Percentiles rank a stretch among this genome's conserved stretches.
Conservation (phyloP, 371 early-diverging fungal species). For the Catenaria anguillulae region DNA sequence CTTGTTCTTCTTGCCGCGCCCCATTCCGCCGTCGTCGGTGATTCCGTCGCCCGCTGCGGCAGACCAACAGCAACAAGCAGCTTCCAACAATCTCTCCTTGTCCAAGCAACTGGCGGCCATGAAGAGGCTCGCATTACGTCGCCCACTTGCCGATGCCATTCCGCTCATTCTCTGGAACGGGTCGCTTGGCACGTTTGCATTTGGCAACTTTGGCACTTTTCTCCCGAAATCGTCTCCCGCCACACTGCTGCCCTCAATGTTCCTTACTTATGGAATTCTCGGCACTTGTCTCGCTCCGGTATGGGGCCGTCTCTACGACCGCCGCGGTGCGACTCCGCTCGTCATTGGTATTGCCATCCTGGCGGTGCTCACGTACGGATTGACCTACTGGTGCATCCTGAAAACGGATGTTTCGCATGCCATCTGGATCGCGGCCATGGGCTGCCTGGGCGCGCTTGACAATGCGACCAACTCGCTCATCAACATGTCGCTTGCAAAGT, state of each 20-base stretch:
- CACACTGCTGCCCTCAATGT: background rate
- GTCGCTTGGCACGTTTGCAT: background rate
- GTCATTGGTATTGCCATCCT: background rate
- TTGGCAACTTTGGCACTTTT: background rate
- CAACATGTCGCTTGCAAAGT: background rate
- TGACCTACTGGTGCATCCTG: background rate
- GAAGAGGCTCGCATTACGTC: too few relatives aligned
- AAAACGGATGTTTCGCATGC: background rate
- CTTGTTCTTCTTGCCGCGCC: background rate
- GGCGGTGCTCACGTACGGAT: background rate
- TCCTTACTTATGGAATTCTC: background rate
- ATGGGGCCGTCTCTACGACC: background rate
- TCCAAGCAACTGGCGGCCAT: too few relatives aligned
- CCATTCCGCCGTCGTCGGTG: background rate
- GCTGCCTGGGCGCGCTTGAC: background rate
- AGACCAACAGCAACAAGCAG: too few relatives aligned
- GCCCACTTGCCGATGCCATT: too few relatives aligned
- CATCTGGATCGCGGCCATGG: background rate
- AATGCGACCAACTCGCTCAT: background rate
- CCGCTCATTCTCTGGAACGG: constrained; percentile 1
- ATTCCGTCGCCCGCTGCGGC: too few relatives aligned
- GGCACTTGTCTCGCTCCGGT: background rate
- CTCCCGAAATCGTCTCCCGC: background rate
- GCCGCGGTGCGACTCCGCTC: background rate
- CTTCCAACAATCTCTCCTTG: too few relatives aligned